phyloP scores from a whole-genome alignment of 257 asterid species.

The Gentiana macrophylla region DNA sequence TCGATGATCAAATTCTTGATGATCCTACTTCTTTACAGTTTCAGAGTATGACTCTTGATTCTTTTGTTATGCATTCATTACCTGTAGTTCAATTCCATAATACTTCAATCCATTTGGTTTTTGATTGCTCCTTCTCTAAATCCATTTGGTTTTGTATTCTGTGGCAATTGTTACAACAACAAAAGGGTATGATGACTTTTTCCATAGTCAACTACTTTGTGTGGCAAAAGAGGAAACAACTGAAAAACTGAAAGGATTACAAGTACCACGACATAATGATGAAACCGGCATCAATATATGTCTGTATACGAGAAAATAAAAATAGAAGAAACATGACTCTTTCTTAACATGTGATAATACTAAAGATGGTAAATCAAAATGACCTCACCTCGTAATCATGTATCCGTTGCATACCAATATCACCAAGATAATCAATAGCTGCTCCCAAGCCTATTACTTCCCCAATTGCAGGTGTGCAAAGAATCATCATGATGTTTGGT shows the following conservation, averaged over 20 bases:
- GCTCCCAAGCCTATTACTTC: conserved; percentile 94
- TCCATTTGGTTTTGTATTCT: no score
- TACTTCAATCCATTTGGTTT: no score
- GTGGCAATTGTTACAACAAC: no score
- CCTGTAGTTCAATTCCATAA: conserved; percentile 42
- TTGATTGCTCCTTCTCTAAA: no score
- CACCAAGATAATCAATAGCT: conserved; percentile 71
- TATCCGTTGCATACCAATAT: conserved; percentile 85
- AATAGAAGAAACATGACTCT: neutral
- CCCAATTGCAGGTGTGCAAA: conserved; percentile 83
- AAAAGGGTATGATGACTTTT: no score
- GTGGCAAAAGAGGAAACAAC: no score
- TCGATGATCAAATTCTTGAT: conserved; percentile 28
- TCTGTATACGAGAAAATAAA: neutral
- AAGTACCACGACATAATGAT: no score
- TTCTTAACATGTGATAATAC: neutral
- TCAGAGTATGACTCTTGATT: conserved; percentile 47
- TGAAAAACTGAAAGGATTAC: no score
- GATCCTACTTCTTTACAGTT: conserved; percentile 32
- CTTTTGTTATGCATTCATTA: conserved; percentile 40
- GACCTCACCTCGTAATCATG: conserved; percentile 75
- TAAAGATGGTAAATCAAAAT: neutral
- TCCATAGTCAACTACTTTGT: no score
- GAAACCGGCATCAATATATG: neutral
- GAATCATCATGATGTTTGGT: no score